Base-by-base conservation (phyloP, 106 monocot genomes). In the Dioscorea dumetorum region DNA sequence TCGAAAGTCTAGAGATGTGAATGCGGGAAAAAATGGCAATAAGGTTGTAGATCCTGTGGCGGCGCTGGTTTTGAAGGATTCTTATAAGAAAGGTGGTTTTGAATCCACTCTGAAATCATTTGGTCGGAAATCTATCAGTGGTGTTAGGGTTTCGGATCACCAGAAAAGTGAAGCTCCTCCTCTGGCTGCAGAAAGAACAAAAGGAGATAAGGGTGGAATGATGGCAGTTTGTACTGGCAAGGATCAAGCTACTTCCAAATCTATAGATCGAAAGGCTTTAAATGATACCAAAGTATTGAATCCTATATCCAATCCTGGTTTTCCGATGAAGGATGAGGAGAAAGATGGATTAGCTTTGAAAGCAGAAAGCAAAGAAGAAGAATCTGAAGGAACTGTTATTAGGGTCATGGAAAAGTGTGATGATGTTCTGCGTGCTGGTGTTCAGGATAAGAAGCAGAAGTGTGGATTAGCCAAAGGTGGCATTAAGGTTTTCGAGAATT, bases 401-500 rank as follows among this genome's bases (percentile, higher is more conserved):
- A 68, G 68, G 18, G 33, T 2, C 4, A 49, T 62, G 28, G 48
- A 66, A 23, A 21, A 64, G 15, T 19, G 15, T 21, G 11, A 11
- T n/a, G 66, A 49, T 5, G 19, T 33, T 0, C 4, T 6, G 23
- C 14, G 16, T 18, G 20, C 12, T 33, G 22, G 18, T 35, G 11
- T 34, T 15, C 35, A 41, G 59, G 13, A 35, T 13, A 66, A 32
- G 15, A 24, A 0, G 13, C 60, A 73, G 57, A 10, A 13, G 35
- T 32, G 20, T n/a, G 74, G 48, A 50, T 60, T 54, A 34, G 4
- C 15, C 57, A 49, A 57, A 19, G 69, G 79, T 20, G 58, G 68
- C 18, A 67, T 86, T 33, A 67, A 23, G 60, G 78, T 79, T 60
- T 81, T 67, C 72, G 87, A 88, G 66, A 83, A 75, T 33, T 22